Evolutionary conservation across 306 rosid genomes (phyloP).

Genomic region (Malus sylvestris): DNA sequence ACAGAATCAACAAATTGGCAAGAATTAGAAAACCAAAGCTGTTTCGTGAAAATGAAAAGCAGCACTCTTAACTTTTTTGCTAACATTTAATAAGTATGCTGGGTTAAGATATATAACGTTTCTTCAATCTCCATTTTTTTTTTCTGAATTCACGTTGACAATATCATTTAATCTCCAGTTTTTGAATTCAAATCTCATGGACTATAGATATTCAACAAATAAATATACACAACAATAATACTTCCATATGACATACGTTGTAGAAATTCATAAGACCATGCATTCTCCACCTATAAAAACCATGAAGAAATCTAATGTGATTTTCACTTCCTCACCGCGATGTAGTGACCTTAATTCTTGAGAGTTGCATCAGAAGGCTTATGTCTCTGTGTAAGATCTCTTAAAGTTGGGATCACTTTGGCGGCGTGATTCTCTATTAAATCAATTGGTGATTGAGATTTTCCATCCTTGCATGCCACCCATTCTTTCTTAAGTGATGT

Average conservation of each 20-base stretch:
- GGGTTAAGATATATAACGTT: too few species aligned
- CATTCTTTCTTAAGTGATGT: constrained; percentile 25
- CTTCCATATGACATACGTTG: too few species aligned
- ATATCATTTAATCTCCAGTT: too few species aligned
- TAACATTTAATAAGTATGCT: too few species aligned
- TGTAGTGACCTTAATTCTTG: constrained; percentile 24
- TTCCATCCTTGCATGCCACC: constrained; percentile 27
- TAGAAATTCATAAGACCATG: neutral
- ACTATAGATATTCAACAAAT: neutral
- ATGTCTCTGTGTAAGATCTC: neutral
- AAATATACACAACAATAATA: neutral
- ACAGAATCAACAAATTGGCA: neutral
- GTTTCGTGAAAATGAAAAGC: neutral
- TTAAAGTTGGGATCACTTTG: neutral
- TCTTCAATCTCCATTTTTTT: too few species aligned
- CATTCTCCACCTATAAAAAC: neutral
- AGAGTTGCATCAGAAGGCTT: constrained; percentile 25
- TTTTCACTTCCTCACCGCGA: constrained; percentile 16
- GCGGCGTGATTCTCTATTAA: neutral
- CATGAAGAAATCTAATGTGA: neutral
- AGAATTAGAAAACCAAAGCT: neutral
- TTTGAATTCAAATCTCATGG: neutral
- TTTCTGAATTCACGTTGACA: too few species aligned
- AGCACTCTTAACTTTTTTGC: neutral
- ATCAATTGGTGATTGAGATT: constrained; percentile 25